Conservation (phyloP, 2,329 filamentous ascomycete genomes). For the Colletotrichum horii region DNA sequence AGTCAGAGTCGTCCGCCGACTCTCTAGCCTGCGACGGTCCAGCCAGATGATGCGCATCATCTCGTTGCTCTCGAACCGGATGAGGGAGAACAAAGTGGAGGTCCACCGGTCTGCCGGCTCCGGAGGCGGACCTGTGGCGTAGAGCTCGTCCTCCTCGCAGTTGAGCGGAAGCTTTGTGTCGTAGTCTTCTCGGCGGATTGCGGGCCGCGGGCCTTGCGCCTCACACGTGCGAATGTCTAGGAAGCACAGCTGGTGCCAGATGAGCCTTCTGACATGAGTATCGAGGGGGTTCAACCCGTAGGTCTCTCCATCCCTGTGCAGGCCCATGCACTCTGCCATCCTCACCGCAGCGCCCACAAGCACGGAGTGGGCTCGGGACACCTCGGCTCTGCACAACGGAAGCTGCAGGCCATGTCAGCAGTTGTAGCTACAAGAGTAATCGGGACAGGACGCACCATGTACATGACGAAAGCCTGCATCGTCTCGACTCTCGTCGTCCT, state of each 20-base stretch:
- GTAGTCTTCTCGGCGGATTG: conserved; percentile 76
- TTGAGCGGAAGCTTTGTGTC: conserved; percentile 77
- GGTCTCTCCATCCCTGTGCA: conserved; percentile 72
- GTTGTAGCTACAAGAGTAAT: neutral
- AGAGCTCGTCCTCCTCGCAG: conserved; percentile 70
- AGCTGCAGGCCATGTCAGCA: conserved; percentile 51
- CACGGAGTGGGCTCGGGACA: conserved; percentile 76
- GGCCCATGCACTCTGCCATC: conserved; percentile 78
- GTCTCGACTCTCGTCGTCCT: conserved; percentile 74
- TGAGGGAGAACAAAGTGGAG: conserved; percentile 68
- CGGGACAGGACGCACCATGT: conserved; percentile 60
- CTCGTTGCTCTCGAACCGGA: conserved; percentile 76
- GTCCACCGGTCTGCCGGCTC: conserved; percentile 65
- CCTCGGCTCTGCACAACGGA: conserved; percentile 72
- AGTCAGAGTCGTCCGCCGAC: conserved; percentile 65
- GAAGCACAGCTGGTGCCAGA: conserved; percentile 82
- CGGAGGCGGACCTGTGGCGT: conserved; percentile 40
- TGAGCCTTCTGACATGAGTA: conserved; percentile 71
- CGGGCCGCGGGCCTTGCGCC: conserved; percentile 73
- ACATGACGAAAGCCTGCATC: conserved; percentile 79
- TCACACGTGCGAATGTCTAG: conserved; percentile 78
- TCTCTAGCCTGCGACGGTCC: conserved; percentile 70
- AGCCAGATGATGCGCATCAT: conserved; percentile 74
- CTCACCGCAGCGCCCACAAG: conserved; percentile 74
- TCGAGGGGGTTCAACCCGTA: conserved; percentile 72